phyloP scores from a whole-genome alignment of 805 yeast genomes.

The Ogataea corticis region DNA sequence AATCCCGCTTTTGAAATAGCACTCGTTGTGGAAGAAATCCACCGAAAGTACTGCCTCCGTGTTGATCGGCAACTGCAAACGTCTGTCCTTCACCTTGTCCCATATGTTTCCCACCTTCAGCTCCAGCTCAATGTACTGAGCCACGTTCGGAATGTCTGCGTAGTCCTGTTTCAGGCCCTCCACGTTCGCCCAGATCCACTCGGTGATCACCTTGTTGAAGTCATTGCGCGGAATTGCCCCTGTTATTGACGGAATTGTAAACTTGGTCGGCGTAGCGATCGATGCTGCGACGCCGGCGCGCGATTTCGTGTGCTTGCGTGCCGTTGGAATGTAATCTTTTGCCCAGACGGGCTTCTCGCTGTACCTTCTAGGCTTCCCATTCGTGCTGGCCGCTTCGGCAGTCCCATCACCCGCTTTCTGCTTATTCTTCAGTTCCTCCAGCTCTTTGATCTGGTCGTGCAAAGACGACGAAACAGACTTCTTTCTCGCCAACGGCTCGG shows the following conservation, averaged over 20 bases:
- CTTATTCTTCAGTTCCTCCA: slow-evolving; percentile 34
- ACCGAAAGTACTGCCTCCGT: slow-evolving; percentile 60
- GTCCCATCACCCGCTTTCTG: slow-evolving; percentile 17
- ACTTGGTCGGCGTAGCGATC: slow-evolving; percentile 20
- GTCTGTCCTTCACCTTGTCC: slow-evolving; percentile 59
- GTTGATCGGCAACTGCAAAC: slow-evolving; percentile 65
- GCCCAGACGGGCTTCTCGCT: slow-evolving; percentile 81
- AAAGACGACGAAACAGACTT: slow-evolving; percentile 12
- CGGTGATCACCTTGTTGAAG: slow-evolving; percentile 75
- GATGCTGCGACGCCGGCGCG: slow-evolving; percentile 5
- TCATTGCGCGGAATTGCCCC: slow-evolving; percentile 81
- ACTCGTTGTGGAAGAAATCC: slow-evolving; percentile 53
- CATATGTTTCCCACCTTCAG: slow-evolving; percentile 71
- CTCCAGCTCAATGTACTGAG: slow-evolving; percentile 68
- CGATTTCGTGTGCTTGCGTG: slow-evolving; percentile 12
- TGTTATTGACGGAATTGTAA: slow-evolving; percentile 52
- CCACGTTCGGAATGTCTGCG: slow-evolving; percentile 35
- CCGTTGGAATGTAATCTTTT: slow-evolving; percentile 59
- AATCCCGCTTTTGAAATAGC: slow-evolving; percentile 64
- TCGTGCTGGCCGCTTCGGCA: slow-evolving; percentile 17
- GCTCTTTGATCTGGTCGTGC: slow-evolving; percentile 28
- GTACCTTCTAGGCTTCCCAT: slow-evolving; percentile 61
- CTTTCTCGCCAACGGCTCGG: slow-evolving; percentile 13
- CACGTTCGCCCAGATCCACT: slow-evolving; percentile 86
- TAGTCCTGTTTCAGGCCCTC: slow-evolving; percentile 58